These are phyloP conservation scores for Plenodomus lindquistii DNA, from an alignment of 2,329 filamentous ascomycete genomes.

Conservation along the genomic window DNA sequence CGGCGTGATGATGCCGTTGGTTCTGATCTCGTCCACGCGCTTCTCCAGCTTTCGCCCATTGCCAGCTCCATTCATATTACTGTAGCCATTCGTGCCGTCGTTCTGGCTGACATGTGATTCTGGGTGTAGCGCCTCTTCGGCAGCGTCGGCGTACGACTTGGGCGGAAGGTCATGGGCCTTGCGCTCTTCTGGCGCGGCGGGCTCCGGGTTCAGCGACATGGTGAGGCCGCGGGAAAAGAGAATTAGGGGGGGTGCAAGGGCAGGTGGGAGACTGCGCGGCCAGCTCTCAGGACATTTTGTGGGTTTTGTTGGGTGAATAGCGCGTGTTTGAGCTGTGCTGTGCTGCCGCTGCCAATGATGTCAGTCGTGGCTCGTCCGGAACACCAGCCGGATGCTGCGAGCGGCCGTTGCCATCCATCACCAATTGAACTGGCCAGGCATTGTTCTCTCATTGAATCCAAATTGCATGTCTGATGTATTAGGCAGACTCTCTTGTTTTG, in stretches of 20 bases:
- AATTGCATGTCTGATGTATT: too few species aligned
- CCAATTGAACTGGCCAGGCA: too few species aligned
- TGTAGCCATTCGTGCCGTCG: constrained; percentile 17
- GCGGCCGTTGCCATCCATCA: too few species aligned
- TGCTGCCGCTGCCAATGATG: constrained; percentile 22
- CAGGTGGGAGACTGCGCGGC: not conserved
- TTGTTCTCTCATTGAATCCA: too few species aligned
- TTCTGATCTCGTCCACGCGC: constrained; percentile 13
- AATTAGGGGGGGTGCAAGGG: constrained; percentile 1
- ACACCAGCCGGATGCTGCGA: constrained; percentile 12
- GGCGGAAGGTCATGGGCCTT: constrained; percentile 44
- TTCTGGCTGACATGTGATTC: constrained; percentile 27
- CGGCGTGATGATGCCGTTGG: constrained; percentile 17
- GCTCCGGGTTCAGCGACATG: constrained; percentile 50
- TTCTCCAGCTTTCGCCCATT: constrained; percentile 4
- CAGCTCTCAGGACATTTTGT: constrained; percentile 7
- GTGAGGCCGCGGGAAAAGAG: constrained; percentile 5
- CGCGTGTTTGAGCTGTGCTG: constrained; percentile 24
- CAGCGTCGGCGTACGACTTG: constrained; percentile 51
- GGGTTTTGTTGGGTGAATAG: constrained; percentile 26
- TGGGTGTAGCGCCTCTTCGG: constrained; percentile 37
- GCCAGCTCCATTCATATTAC: not conserved
- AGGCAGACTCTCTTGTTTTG: too few species aligned
- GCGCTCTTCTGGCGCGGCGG: constrained; percentile 46
- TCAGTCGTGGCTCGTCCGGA: not conserved